A percentile compares a stretch with the other conserved stretches of the same genome.
These are phyloP conservation scores for Citrus unshiu DNA, from an alignment of 345 rosid genomes.

Conservation along the genomic window DNA sequence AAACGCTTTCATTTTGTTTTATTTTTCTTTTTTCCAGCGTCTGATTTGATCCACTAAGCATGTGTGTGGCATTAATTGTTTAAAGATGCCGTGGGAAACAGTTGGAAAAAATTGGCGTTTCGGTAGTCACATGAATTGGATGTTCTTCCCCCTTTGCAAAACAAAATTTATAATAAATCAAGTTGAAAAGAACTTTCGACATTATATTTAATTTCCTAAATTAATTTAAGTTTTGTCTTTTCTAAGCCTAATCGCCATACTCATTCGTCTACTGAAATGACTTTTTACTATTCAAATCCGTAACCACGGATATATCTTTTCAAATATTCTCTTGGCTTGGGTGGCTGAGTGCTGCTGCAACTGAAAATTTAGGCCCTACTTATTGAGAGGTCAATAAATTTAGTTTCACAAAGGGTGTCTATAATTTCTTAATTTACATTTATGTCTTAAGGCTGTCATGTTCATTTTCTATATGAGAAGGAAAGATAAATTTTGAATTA, in stretches of 20 bases:
- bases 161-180: not conserved
- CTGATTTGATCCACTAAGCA: not conserved
- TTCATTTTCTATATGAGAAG: no score
- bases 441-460: no score
- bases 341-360: no score
- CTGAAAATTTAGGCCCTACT: no score
- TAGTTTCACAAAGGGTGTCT: no score
- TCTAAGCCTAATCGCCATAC: no score
- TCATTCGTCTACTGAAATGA: not conserved
- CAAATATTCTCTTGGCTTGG: no score
- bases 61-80: not conserved
- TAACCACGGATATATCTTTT: not conserved
- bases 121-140: slow-evolving; percentile 17
- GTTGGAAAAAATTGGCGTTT: not conserved
- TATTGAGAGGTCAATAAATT: no score
- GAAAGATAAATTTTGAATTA: no score
- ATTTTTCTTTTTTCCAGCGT: not conserved
- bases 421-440: no score
- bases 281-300: not conserved
- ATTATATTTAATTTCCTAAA: not conserved
- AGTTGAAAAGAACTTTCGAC: not conserved
- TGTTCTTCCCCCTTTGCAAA: not conserved
- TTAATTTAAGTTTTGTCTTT: no score
- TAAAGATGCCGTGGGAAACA: not conserved
- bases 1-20: not conserved